Evolutionary conservation across 768 basidiomycete species (phyloP), one percentile per base, ranked within the genome.

Genomic region (Clitopilus hobsonii): DNA sequence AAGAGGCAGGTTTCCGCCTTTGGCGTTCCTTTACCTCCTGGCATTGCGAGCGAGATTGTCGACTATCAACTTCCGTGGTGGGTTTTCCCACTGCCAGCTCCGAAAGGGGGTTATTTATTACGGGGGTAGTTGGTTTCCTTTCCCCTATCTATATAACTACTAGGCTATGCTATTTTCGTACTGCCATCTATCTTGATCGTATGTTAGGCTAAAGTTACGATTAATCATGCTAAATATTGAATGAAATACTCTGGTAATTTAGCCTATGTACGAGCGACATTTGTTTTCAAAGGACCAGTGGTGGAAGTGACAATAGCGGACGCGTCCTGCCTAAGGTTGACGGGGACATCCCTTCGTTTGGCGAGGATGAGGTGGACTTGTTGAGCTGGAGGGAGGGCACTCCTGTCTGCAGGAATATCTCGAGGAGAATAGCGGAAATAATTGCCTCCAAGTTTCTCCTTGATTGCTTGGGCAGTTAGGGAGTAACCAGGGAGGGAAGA

Each of bases 51-150:
- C 56, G 74, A 78, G 52, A 56, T 70, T 26, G 72, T 68, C 57
- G 84, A 87, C 38, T 89, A 80, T 60, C 74, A 78, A 59, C 67
- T 85, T 30, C 87, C 88, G 0, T 57, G 67, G 18, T 86, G 83
- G 84, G 61, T 85, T 56, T 60, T 36, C 58, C 51, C 52, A 24
- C 54, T 58, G 49, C 55, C 58, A 24, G 61, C 57, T 28, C 61
- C 6, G 49, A 56, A 50, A 45, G 50, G 36, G 47, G 49, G 23
- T 10, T 50, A 23, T 49, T 54, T 54, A 58, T 58, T 38, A 16
- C 5, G n/a, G 22, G n/a, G 41, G 10, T 45, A 23, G 41, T 45
- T 18, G n/a, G 22, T 23, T 8, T n/a, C 8, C 10, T 20, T 18
- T 45, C 10, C 41, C 18, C 18, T 41, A 45, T 3, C 16, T 23